Conservation (phyloP, 2,329 filamentous ascomycete species). For the Monosporascus sp. region DNA sequence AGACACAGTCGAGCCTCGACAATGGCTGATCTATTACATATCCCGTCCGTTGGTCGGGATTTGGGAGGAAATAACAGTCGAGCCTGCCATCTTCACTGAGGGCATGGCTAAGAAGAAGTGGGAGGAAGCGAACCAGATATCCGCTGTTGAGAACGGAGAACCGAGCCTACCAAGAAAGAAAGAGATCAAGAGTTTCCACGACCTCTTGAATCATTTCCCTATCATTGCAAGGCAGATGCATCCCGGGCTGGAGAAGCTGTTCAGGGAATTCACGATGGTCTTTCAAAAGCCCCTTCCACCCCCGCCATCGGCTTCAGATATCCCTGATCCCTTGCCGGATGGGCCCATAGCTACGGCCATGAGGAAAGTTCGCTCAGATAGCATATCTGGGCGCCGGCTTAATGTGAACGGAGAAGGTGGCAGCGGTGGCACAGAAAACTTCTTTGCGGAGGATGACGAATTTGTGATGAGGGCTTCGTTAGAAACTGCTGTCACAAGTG, state of each 20-base stretch:
- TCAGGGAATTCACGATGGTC: slow-evolving; percentile 80
- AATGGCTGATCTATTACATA: slow-evolving; percentile 97
- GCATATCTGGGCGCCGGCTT: slow-evolving; percentile 31
- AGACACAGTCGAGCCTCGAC: slow-evolving; percentile 79
- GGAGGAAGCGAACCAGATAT: slow-evolving; percentile 30
- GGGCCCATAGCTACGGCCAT: slow-evolving; percentile 51
- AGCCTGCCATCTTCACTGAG: slow-evolving; percentile 56
- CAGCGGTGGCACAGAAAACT: slow-evolving; percentile 53
- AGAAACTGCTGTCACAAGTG: slow-evolving; percentile 86
- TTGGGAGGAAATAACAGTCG: slow-evolving; percentile 70
- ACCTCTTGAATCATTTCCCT: slow-evolving; percentile 85
- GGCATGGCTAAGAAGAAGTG: slow-evolving; percentile 35
- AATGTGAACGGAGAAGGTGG: slow-evolving; percentile 32
- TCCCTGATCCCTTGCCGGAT: slow-evolving; percentile 54
- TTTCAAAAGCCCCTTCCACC: slow-evolving; percentile 81
- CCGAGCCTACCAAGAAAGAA: slow-evolving; percentile 65
- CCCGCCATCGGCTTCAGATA: slow-evolving; percentile 57
- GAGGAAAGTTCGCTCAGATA: slow-evolving; percentile 51
- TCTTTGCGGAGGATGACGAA: slow-evolving; percentile 84
- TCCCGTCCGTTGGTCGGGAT: slow-evolving; percentile 80
- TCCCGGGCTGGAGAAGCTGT: slow-evolving; percentile 79
- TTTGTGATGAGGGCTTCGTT: slow-evolving; percentile 82
- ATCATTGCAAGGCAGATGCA: slow-evolving; percentile 98
- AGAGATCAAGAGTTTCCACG: slow-evolving; percentile 84
- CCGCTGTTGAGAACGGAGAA: slow-evolving; percentile 37